These are phyloP conservation scores for Russula sp. DNA, from an alignment of 768 basidiomycete genomes.

Conservation along the genomic window DNA sequence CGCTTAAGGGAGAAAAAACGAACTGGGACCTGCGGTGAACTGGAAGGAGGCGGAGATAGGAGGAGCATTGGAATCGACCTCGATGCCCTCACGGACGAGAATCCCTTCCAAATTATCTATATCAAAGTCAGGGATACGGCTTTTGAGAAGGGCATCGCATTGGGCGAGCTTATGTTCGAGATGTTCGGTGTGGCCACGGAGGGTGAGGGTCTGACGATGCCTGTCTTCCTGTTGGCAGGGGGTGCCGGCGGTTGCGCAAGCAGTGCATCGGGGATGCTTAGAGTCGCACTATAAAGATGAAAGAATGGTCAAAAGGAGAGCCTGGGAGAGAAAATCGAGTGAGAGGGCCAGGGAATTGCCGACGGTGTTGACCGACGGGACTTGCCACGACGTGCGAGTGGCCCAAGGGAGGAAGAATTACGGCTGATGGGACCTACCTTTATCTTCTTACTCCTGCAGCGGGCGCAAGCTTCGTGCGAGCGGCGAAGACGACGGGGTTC, in stretches of 20 bases:
- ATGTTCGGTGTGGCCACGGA: constrained; percentile 77
- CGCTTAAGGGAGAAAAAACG: constrained; percentile 28
- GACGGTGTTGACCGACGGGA: constrained; percentile 61
- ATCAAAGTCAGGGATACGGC: constrained; percentile 63
- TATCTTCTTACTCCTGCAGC: constrained; percentile 96
- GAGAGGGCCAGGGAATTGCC: constrained; percentile 70
- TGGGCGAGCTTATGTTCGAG: constrained; percentile 77
- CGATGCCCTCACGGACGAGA: constrained; percentile 64
- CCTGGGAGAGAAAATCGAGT: constrained; percentile 36
- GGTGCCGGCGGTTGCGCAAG: constrained; percentile 76
- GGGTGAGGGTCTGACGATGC: constrained; percentile 82
- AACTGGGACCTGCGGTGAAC: constrained; percentile 32
- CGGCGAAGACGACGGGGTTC: constrained; percentile 80
- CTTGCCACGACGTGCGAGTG: constrained; percentile 35
- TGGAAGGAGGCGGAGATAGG: constrained; percentile 35
- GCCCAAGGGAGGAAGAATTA: constrained; percentile 25
- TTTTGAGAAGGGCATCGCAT: constrained; percentile 76
- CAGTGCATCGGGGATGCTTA: constrained; percentile 82
- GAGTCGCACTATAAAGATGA: constrained; percentile 69
- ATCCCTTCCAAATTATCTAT: constrained; percentile 64
- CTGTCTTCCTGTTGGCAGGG: constrained; percentile 85
- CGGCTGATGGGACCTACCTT: constrained; percentile 68
- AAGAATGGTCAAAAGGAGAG: constrained; percentile 31
- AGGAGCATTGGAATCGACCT: constrained; percentile 36
- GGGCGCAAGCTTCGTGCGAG: constrained; percentile 88